phyloP scores from a whole-genome alignment of 805 yeast genomes.

The Zygotorulaspora danielsina region DNA sequence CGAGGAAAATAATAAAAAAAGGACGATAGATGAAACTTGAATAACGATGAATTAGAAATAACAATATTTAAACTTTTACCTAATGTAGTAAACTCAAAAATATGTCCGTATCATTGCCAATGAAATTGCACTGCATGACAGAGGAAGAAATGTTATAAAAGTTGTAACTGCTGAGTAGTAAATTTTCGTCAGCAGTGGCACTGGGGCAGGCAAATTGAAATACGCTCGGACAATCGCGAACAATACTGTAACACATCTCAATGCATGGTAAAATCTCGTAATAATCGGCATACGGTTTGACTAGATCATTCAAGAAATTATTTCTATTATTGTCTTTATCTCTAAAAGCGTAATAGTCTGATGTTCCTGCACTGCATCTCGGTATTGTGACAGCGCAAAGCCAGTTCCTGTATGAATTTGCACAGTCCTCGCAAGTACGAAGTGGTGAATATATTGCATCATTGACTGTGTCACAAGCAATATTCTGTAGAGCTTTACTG shows the following conservation, averaged over 20 bases:
- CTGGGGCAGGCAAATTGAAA: slow-evolving; percentile 75
- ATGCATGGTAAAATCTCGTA: slow-evolving; percentile 85
- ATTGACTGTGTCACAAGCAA: slow-evolving; percentile 64
- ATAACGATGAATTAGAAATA: no score
- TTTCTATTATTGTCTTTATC: slow-evolving; percentile 54
- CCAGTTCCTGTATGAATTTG: slow-evolving; percentile 73
- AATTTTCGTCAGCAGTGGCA: slow-evolving; percentile 10
- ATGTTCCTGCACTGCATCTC: slow-evolving; percentile 59
- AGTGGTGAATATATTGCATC: slow-evolving; percentile 73
- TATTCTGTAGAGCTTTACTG: slow-evolving; percentile 66
- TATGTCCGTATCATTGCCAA: slow-evolving; percentile 33
- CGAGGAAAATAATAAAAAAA: slow-evolving; percentile 10
- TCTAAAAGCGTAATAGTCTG: slow-evolving; percentile 45
- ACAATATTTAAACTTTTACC: no score
- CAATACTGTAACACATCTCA: slow-evolving; percentile 72
- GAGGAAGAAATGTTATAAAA: slow-evolving; percentile 15
- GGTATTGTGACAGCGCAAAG: slow-evolving; percentile 86
- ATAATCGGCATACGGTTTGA: slow-evolving; percentile 55
- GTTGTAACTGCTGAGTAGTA: slow-evolving; percentile 33
- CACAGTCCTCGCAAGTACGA: slow-evolving; percentile 68
- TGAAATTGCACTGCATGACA: slow-evolving; percentile 41
- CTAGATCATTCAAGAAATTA: slow-evolving; percentile 47
- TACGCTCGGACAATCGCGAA: slow-evolving; percentile 75
- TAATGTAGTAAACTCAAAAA: slow-evolving; percentile 3
- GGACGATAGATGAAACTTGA: slow-evolving; percentile 15